phyloP scores from a whole-genome alignment of 805 yeast species.

The Yamadazyma sp. region DNA sequence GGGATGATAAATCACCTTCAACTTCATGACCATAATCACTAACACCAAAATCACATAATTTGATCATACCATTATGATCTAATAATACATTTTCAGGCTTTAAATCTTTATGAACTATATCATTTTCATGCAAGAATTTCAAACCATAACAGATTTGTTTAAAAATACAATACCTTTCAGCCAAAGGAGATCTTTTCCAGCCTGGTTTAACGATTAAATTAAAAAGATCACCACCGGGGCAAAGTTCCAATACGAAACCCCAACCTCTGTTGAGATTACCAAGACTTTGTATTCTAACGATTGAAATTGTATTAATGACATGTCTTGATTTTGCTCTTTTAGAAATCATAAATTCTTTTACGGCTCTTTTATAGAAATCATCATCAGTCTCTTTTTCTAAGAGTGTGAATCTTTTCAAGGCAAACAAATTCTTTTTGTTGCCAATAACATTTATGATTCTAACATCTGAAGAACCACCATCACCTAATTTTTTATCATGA shows the following conservation, averaged over 20 bases:
- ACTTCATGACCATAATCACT: constrained; percentile 59
- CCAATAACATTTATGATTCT: constrained; percentile 36
- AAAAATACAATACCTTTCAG: constrained; percentile 62
- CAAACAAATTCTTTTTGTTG: constrained; percentile 49
- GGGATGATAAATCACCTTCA: constrained; percentile 47
- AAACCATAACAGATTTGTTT: constrained; percentile 66
- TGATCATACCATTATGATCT: constrained; percentile 58
- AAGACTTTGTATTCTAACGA: constrained; percentile 57
- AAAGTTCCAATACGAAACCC: constrained; percentile 71
- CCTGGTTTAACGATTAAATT: constrained; percentile 51
- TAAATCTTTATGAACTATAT: constrained; percentile 69
- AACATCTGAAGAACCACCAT: constrained; percentile 72
- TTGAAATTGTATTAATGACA: constrained; percentile 52
- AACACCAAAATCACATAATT: constrained; percentile 76
- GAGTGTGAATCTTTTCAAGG: constrained; percentile 62
- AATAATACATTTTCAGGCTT: constrained; percentile 72
- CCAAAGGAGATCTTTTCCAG: constrained; percentile 52
- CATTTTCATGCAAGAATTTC: constrained; percentile 59
- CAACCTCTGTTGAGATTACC: constrained; percentile 59
- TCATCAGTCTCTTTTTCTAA: constrained; percentile 61
- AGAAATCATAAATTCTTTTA: constrained; percentile 62
- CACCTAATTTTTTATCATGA: constrained; percentile 51
- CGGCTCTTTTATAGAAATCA: constrained; percentile 61
- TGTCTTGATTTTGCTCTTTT: constrained; percentile 56
- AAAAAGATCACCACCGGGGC: constrained; percentile 61